phyloP scores from a whole-genome alignment of 306 rosid genomes.

The Senna tora region DNA sequence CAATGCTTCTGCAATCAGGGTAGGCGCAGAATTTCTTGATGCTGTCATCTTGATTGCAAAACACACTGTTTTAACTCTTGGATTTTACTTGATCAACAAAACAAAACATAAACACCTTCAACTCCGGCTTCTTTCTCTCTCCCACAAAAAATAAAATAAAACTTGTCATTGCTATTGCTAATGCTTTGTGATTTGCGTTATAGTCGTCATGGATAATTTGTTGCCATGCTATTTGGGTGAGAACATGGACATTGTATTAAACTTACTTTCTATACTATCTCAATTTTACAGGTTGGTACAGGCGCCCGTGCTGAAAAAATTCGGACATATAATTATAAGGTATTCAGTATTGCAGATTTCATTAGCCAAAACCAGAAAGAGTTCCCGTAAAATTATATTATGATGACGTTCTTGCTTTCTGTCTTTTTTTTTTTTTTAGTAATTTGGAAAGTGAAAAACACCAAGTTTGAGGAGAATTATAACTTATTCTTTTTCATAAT shows the following conservation, averaged over 20 bases:
- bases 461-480: conserved; percentile 12
- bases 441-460: conserved; percentile 23
- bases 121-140: too few species aligned
- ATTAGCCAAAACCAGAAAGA: conserved; percentile 23
- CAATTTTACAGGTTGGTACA: conserved; percentile 79
- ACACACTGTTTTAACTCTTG: too few species aligned
- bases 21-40: too few species aligned
- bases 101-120: too few species aligned
- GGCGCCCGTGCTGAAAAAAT: conserved; percentile 98
- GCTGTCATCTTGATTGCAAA: too few species aligned
- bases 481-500: conserved; percentile 7
- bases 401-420: background rate
- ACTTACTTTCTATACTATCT: conserved; percentile 25
- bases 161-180: background rate
- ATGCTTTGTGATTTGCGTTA: background rate
- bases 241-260: conserved; percentile 14
- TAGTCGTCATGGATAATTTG: conserved; percentile 8
- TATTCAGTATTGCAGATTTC: conserved; percentile 37
- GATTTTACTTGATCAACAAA: too few species aligned
- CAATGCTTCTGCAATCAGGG: too few species aligned
- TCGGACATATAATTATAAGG: conserved; percentile 92
- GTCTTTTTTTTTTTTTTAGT: background rate
- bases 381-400: conserved; percentile 22
- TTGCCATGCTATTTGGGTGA: conserved; percentile 24
- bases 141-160: too few species aligned